These are phyloP conservation scores for Bidens hawaiensis DNA, from an alignment of 140 eudicot genomes.

Conservation along the genomic window DNA sequence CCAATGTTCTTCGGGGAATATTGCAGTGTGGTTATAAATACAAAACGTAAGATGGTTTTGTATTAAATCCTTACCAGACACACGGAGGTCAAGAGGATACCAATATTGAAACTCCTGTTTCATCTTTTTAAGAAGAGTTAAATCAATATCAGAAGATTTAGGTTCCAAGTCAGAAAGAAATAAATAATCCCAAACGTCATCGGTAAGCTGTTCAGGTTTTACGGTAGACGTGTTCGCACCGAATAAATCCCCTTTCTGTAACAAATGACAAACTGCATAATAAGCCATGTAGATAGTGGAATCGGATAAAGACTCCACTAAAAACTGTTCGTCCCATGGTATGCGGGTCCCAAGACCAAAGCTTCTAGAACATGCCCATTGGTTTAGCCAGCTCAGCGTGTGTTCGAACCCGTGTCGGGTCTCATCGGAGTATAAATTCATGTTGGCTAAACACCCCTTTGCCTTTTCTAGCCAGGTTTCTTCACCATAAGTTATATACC, in stretches of 20 bases:
- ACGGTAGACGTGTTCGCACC: slow-evolving; percentile 36
- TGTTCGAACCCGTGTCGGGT: slow-evolving; percentile 71
- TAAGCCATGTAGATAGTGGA: no score
- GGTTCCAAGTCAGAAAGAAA: no score
- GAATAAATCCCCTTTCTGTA: no score
- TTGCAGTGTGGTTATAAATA: slow-evolving; percentile 61
- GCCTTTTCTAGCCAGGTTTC: slow-evolving; percentile 48
- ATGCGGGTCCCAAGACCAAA: slow-evolving; percentile 89
- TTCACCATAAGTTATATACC: slow-evolving; percentile 82
- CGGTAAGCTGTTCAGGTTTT: slow-evolving; percentile 60
- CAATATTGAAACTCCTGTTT: slow-evolving; percentile 64
- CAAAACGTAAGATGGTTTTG: slow-evolving; percentile 64
- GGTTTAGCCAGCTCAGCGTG: slow-evolving; percentile 72
- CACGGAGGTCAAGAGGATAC: no score
- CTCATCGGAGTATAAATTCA: slow-evolving; percentile 74
- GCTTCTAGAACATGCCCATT: slow-evolving; percentile 78
- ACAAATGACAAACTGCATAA: no score
- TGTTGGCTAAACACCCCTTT: slow-evolving; percentile 53
- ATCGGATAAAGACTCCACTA: no score
- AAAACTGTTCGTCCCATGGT: slow-evolving; percentile 76
- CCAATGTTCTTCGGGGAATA: slow-evolving; percentile 63
- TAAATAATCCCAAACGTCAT: slow-evolving; percentile 79
- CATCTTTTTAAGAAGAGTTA: slow-evolving; percentile 49
- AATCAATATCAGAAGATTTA: slow-evolving; percentile 37
- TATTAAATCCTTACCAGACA: no score